Base-by-base conservation (phyloP, 192 early-diverging fungal species). In the Pilobolus umbonatus region DNA sequence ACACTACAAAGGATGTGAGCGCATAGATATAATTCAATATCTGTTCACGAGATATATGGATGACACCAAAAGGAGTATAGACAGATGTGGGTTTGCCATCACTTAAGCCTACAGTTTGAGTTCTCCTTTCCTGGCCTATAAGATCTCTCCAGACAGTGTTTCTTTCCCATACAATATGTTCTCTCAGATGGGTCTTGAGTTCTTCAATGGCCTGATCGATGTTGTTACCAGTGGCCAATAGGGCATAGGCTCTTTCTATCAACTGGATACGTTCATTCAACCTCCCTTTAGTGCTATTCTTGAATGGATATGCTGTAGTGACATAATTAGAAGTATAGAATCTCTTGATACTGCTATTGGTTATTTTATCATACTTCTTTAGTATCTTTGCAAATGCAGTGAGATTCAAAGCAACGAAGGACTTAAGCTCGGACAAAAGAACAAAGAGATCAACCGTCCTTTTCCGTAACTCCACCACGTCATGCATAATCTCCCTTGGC, bases 111-210 rank as follows among this genome's bases (percentile, higher is more conserved):
- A 89, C 85, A 5, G 85, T 86, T 22, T 83, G 76, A n/a, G 79
- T 78, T 77, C 80, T 88, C 17, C 93, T 80, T 69, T 93, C 92
- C 62, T 84, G 83, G 32, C 87, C 88, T 65, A 98, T 88, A 91
- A 98, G 93, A 67, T 98, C 95, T 59, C 92, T 79, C 95, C 95
- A 98, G 22, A 98, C 85, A 0, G 95, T 98, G 73, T 96, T 98
- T 64, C 95, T 85, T 72, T 98, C 93, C 88, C 89, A 95, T 4
- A 92, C 90, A 62, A 98, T 86, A 38, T 89, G 87, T 67, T 96
- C 93, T 51, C 93, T 81, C 65, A 95, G 73, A 68, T 90, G 83
- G 21, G 77, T 71, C 55, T 88, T 85, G 29, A 98, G 85, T 53
- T 92, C 90, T 1, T 69, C 69, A 26, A 81, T 73, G 6, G 94